These are phyloP conservation scores for Fonsecaea multimorphosa DNA, from an alignment of 2,329 filamentous ascomycete genomes.

Conservation along the genomic window DNA sequence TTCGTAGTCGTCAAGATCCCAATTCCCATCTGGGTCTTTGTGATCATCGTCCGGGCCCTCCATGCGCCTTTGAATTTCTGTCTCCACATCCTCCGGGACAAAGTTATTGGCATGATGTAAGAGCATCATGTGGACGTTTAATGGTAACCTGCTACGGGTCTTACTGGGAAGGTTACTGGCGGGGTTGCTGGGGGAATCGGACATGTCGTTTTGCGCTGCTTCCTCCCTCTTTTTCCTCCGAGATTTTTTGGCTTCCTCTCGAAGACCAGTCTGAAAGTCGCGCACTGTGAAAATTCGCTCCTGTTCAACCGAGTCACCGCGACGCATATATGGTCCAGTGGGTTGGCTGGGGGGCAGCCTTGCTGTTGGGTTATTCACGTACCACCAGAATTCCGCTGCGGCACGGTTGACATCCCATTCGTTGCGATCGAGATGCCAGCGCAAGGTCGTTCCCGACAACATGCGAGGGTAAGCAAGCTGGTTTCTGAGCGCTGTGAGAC, in stretches of 20 bases:
- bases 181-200: too few species aligned
- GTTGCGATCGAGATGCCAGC: conserved; percentile 5
- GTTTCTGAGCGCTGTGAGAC: conserved; percentile 16
- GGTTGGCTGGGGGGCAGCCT: not conserved
- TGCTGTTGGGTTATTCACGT: not conserved
- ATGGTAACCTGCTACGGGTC: too few species aligned
- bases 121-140: conserved; percentile 15
- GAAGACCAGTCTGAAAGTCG: conserved; percentile 3
- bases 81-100: not conserved
- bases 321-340: too few species aligned
- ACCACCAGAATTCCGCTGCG: conserved; percentile 16
- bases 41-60: too few species aligned
- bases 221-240: too few species aligned
- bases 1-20: conserved; percentile 4
- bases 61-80: not conserved
- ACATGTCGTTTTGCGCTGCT: too few species aligned
- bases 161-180: not conserved
- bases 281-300: not conserved
- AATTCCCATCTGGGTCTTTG: too few species aligned
- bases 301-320: conserved; percentile 1
- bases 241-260: too few species aligned
- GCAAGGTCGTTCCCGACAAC: not conserved
- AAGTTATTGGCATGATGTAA: conserved; percentile 11
- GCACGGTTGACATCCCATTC: conserved; percentile 29
- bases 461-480: conserved; percentile 23